Base-by-base conservation (phyloP, 345 rosid genomes). In the Anacardium occidentale region DNA sequence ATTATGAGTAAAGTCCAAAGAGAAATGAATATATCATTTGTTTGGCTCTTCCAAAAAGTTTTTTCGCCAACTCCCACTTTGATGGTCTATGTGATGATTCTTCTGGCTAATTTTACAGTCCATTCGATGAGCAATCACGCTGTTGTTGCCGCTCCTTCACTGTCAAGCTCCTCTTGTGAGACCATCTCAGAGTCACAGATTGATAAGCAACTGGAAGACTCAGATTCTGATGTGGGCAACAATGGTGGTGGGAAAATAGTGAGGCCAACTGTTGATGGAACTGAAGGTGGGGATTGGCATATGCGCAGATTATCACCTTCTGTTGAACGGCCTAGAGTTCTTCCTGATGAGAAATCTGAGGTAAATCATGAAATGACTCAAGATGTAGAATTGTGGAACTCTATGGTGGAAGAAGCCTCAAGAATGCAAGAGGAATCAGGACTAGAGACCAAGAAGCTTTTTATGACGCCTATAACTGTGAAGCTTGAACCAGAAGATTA, bases 21-120 rank as follows among this genome's bases (percentile, higher is more conserved):
- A 56, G 97, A 90, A 40, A 81, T 86, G 85, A 79, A 77, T 62
- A 79, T 79, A 50, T 87, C 93, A 0, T 83, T 89, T 59, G 77
- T 85, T 40, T 90, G 94, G 93, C 82, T 94, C 18, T 91, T 90
- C 45, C 88, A 83, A 57, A 89, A 81, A 60, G 86, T 93, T 11
- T 91, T 91, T 59, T 86, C 89, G 0, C 72, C 77, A 20, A 87
- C 97, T 0, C 97, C 98, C 1, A 84, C 83, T 52, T 83, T 94
- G 48, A 91, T 91, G 97, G 86, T 91, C 10, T 77, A 83, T 68
- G 83, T 91, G 17, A 91, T 94, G 91, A 67, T 91, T 40, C 80
- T 94, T 13, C 51, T 90, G 44, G 92, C 97, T 0, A 91, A 88
- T 72, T 91, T 83, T 78, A 83, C 84, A 0, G 85, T 87, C 7